Evolutionary conservation across 441 rosid genomes (phyloP).

Genomic region (Melastoma candidum): DNA sequence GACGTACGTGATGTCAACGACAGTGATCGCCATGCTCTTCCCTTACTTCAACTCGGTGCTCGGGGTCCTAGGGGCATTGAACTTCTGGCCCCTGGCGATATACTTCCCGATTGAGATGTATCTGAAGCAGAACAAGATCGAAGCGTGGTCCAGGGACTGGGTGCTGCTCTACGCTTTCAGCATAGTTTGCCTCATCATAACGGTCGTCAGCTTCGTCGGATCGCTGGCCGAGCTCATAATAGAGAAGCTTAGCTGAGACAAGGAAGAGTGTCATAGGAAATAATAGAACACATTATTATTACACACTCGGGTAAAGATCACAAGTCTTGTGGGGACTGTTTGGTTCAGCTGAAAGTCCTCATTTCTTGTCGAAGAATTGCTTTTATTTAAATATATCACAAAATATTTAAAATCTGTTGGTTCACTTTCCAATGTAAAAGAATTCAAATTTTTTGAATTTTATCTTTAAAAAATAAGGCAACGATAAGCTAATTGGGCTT

Average conservation of each 20-base stretch:
- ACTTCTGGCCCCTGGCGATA: slow-evolving; percentile 18
- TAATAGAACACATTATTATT: too few relatives aligned
- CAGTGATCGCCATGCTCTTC: slow-evolving; percentile 3
- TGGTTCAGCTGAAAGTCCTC: too few relatives aligned
- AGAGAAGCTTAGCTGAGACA: slow-evolving; percentile 1
- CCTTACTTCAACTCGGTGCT: slow-evolving; percentile 19
- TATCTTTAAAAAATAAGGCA: too few relatives aligned
- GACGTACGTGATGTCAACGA: slow-evolving; percentile 1
- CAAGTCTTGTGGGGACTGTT: too few relatives aligned
- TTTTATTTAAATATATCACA: too few relatives aligned
- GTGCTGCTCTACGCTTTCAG: slow-evolving; percentile 10
- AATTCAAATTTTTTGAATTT: too few relatives aligned
- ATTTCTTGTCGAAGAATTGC: too few relatives aligned
- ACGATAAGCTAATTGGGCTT: too few relatives aligned
- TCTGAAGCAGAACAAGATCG: slow-evolving; percentile 4
- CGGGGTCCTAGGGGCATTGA: slow-evolving; percentile 17
- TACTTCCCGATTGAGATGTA: slow-evolving; percentile 17
- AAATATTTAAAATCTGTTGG: too few relatives aligned
- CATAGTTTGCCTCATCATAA: slow-evolving; percentile 6
- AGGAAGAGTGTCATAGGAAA: too few relatives aligned
- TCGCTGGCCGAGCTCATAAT: slow-evolving; percentile 2
- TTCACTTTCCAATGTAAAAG: too few relatives aligned
- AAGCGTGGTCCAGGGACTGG: slow-evolving; percentile 11
- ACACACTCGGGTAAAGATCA: too few relatives aligned
- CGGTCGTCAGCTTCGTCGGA: slow-evolving; percentile 6